Evolutionary conservation across 2,329 filamentous ascomycete genomes (phyloP), one percentile per base, ranked within the genome.

Genomic region (Aspergillus sp.): DNA sequence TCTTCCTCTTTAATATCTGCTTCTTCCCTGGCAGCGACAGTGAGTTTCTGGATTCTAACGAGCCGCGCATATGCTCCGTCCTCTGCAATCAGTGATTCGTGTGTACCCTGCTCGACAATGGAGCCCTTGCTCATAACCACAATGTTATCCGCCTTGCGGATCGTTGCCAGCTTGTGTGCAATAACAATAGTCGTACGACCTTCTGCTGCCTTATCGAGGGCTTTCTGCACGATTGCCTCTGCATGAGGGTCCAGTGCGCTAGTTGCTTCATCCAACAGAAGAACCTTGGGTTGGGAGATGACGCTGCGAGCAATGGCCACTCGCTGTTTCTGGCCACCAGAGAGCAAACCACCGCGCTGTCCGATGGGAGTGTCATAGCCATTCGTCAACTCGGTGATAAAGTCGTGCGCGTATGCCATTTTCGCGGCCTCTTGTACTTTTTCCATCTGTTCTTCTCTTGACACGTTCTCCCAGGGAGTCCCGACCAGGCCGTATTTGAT

Each of bases 121-220:
- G 82, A 79, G 9, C 95, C 95, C 59, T 87, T 77, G 4, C 87
- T 84, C 88, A 99, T 93, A 62, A 97, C 93, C 11, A 98, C 90
- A 64, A 99, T 99, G 68, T 96, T 97, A 74, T 98, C 90, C 0
- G 93, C 93, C 62, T 92, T 88, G 74, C 87, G 92, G 78, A 99
- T 96, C 6, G 95, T 99, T 0, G 92, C 96, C 5, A 99, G 82
- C 65, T 93, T 88, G 77, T 99, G 95, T 40, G 95, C 95, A 73
- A 99, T 98, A 6, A 93, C 90, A 66, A 98, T 96, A 2, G 95
- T 98, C 0, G 95, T 99, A 52, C 95, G 86, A 19, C 93, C 93
- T 62, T 89, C 83, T 0, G 92, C 84, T 25, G 93, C 95, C 48
- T 86, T 89, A 67, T 98, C 93, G 6, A 99, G 82, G n/a, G 95